Base-by-base conservation (phyloP, 805 yeast genomes). In the Candida orba region DNA sequence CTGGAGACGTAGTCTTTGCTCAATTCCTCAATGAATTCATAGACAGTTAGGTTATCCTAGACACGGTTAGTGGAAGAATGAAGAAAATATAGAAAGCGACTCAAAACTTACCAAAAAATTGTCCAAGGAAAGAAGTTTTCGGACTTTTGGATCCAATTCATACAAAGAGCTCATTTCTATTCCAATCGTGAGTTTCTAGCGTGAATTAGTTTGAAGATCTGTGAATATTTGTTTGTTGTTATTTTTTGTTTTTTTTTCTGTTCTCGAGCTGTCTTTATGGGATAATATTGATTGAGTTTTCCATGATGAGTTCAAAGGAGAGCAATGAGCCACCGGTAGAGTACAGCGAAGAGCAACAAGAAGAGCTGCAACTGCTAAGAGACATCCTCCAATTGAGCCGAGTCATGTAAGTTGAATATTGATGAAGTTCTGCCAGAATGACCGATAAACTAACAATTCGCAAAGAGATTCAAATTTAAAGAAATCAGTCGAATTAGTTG, bases 1-100 rank as follows among this genome's bases (percentile, higher is more conserved):
- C 72, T 70, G 25, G 68, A 52, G 14, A 75, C 68, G 50, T 83
- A 85, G 55, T 81, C 84, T 56, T 79, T 78, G 48, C 90, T 77
- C 51, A 90, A 67, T 55, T 78, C 83, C 58, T 89, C 93, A 24
- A 89, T 78, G 60, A 89, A 87, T 43, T 86, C 91, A 47, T 81
- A 75, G 3, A 86, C 86, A 0, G 89, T 76, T 44, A 84, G 65
- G 13, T 85, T 87, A 36, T 74, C 79, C 44, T 58, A 18, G 6
- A 3, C 4, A 18, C 14, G n/a, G 35, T 36, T 44, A 45, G 41
- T 32, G 35, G 33, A 36, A 22, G 13, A n/a, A 25, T 6, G 18
- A 18, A 18, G 13, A 13, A 25, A 10, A 25, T 17, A 13, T 7
- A 13, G 34, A 24, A 25, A 17, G 13, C n/a, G 33, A 12, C 12